phyloP scores from a whole-genome alignment of 2,329 filamentous ascomycete species.

The Paraconiothyrium sp. region DNA sequence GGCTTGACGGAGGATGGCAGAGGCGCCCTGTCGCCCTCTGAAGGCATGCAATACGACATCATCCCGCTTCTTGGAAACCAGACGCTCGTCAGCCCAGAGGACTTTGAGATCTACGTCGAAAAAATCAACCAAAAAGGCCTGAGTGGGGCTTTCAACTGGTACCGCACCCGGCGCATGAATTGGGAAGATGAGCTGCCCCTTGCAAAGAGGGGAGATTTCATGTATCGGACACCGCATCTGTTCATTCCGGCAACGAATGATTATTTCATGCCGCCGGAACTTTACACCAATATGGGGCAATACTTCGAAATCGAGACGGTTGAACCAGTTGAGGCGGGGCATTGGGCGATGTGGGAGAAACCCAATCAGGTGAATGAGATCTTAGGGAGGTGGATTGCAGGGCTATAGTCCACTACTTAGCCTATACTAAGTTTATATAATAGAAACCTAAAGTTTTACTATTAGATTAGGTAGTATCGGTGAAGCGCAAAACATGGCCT shows the following conservation, averaged over 20 bases:
- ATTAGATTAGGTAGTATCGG: too few relatives aligned
- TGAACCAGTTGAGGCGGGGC: constrained; percentile 53
- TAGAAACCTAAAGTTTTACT: too few relatives aligned
- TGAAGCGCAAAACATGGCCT: too few relatives aligned
- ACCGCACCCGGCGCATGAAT: constrained; percentile 7
- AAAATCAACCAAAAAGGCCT: constrained; percentile 5
- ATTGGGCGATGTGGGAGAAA: constrained; percentile 43
- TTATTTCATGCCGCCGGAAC: constrained; percentile 41
- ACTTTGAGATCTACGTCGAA: constrained; percentile 10
- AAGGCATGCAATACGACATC: constrained; percentile 5
- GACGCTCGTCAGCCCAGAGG: background rate
- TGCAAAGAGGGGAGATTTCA: constrained; percentile 7
- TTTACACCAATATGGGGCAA: constrained; percentile 49
- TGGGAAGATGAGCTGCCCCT: constrained; percentile 12
- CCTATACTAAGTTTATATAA: too few relatives aligned
- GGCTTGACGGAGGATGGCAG: constrained; percentile 1
- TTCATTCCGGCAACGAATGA: constrained; percentile 24
- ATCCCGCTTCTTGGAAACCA: constrained; percentile 7
- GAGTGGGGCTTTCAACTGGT: constrained; percentile 6
- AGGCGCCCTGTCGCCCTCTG: background rate
- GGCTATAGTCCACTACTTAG: background rate
- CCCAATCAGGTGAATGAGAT: constrained; percentile 34
- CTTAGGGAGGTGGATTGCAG: constrained; percentile 34
- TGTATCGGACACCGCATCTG: constrained; percentile 2
- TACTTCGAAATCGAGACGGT: constrained; percentile 53